Evolutionary conservation across 176 grass and related monocot genomes (phyloP).

Genomic region (Oryza coarctata): DNA sequence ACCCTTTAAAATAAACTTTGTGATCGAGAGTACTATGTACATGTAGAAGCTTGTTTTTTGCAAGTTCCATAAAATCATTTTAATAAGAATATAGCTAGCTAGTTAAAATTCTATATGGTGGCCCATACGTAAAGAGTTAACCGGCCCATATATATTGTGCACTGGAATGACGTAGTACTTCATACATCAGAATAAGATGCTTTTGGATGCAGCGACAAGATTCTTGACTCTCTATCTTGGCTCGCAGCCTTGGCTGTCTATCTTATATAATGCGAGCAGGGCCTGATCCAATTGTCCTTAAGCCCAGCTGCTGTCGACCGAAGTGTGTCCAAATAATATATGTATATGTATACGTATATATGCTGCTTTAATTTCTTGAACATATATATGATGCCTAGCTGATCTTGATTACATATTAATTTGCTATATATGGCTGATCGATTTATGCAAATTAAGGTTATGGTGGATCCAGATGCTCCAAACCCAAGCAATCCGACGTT

Average conservation of each 20-base stretch:
- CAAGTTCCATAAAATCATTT: too few species aligned
- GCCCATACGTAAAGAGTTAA: not conserved
- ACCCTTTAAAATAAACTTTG: too few species aligned
- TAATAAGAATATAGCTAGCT: too few species aligned
- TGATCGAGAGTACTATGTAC: too few species aligned
- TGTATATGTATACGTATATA: not conserved
- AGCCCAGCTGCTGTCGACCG: too few species aligned
- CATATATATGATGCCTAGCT: not conserved
- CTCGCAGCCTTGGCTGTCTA: not conserved
- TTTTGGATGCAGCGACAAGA: not conserved
- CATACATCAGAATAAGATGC: not conserved
- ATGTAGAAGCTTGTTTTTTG: too few species aligned
- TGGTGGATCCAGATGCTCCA: constrained; percentile 76
- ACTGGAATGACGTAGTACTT: not conserved
- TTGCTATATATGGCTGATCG: not conserved
- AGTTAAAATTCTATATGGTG: too few species aligned
- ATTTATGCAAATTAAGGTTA: constrained; percentile 34
- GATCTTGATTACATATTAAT: not conserved
- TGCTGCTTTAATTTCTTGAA: not conserved
- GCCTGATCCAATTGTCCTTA: not conserved
- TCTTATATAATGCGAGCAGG: not conserved
- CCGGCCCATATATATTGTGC: not conserved
- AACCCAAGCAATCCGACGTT: constrained; percentile 60
- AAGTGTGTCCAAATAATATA: too few species aligned
- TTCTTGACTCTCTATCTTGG: not conserved